Base-by-base conservation (phyloP, 2,329 filamentous ascomycete species). In the Aspergillus novofumigatus region DNA sequence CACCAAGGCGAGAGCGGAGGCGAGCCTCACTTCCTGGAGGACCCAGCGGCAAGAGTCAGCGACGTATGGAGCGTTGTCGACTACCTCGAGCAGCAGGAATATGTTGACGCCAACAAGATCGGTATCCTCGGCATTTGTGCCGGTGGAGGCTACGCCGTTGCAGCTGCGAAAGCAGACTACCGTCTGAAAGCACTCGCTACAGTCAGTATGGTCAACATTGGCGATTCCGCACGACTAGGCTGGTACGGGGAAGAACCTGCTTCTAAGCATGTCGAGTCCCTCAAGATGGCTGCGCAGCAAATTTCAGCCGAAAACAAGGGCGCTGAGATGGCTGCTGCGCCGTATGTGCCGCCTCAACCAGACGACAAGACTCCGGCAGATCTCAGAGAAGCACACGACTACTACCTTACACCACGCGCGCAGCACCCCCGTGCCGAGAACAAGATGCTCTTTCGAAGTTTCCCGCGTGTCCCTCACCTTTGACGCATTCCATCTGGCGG, bases 1-100 rank as follows among this genome's bases (percentile, higher is more conserved):
- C 64, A 63, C 59, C 63, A 67, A 41, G 66, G 65, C n/a, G 65
- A 56, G 26, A 62, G 57, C 1, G 63, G 60, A 20, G 66, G 66
- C 6, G 26, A 53, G 26, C 66, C 66, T 20, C 59, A 60, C 20
- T 65, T 63, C 50, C 38, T 65, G 10, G 66, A 67, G 54, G 52
- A 68, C 50, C 66, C 66, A 11, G 62, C 61, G 20, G 54, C 60
- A 17, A 62, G 65, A 25, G 65, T 66, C 45, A 59, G 56, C n/a
- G 66, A 68, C 28, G 59, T 69, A 42, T 58, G 60, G 20, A 58
- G 20, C 4, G 66, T 63, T 1, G 62, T 65, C 53, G 62, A 65
- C 53, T 68, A 65, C 52, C 55, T 69, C 38, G 59, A 63, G 49
- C 59, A 55, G 6, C 58, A 63, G 1, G 53, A 61, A 8, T 60